Evolutionary conservation across 805 yeast genomes (phyloP), one percentile per base, ranked within the genome.

Genomic region (Yamadazyma scolyti): DNA sequence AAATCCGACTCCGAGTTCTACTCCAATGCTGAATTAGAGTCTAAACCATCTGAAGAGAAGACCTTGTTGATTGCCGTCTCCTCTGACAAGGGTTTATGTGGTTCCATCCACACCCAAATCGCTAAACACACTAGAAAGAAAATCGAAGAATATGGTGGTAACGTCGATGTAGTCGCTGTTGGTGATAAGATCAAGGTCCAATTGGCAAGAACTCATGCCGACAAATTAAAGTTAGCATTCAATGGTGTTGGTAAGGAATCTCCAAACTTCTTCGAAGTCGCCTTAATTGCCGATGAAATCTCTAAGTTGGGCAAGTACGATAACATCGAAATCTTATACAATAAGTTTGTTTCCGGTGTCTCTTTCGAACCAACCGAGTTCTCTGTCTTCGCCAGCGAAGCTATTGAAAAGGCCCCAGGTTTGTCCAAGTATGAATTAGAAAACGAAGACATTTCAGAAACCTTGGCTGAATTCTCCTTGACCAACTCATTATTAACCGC

Each of bases 31-130:
- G 95, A 86, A 69, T 23, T 36, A 14, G 85, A 95, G 43, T 75
- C 71, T 42, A 61, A 71, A 35, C 56, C 73, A 37, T 63, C 57
- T 26, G 73, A 72, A 54, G 82, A 79, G 68, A 84, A 81, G 68
- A 77, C 83, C 44, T 77, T 93, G 57, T 66, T 90, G 48, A 72
- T 90, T 55, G 96, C 89, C 37, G 78, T 88, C 43, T 82, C 97
- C 28, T 87, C 96, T 39, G 98, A 93, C 72, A 93, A 93, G 73
- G 98, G 98, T 59, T 77, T 93, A 54, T 93, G 98, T 77, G 98
- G 98, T 52, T 89, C 97, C 28, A 87, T 93, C 58, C 98, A 93
- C 73, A 79, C 98, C 32, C 95, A 86, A 70, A 69, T 90, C 51
- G 83, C 96, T 50, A 88, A 90, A 70, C 78, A 83, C 42, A 83